Evolutionary conservation across 2,329 filamentous ascomycete genomes (phyloP), one percentile per base, ranked within the genome.

Genomic region (Sporothrix humicola): DNA sequence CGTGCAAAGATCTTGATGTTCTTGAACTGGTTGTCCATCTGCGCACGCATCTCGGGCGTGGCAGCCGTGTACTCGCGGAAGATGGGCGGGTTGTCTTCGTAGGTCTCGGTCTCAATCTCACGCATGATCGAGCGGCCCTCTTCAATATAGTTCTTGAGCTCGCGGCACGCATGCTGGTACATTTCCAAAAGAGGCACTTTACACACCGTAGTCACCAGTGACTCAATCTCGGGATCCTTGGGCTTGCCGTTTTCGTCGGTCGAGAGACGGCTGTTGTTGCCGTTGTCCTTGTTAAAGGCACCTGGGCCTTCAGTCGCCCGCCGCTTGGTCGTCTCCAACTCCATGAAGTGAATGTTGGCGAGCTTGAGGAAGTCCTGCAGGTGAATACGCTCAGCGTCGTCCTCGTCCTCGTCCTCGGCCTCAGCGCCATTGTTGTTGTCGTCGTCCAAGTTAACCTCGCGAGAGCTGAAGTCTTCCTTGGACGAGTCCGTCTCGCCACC

Each of bases 311-410:
- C 90, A 0, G 95, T 98, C 78, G 97, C 92, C 72, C 96, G 89
- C 77, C 95, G 88, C 81, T 98, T 98, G 0, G 95, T 98, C 0
- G 95, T 97, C n/a, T 92, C 97, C 69, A 99, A 86, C 80, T 99
- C 96, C 93, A 99, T 98, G 83, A 99, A 99, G 72, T 95, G 93
- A 78, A 99, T 97, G 74, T 93, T 97, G 2, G 95, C 98, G 90
- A 97, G 91, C 76, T 97, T 93, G 61, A 99, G 84, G 82, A 99
- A 99, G 71, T 97, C 93, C 77, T 97, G 94, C 2, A 99, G 86
- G 63, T 95, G 92, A 72, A 97, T 94, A 26, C 86, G 87, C 37
- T 91, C 88, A 23, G 87, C 86, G 23, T 85, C 85, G n/a, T 89
- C 87, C 6, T 86, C 82, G 9, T 59, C 72, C 9, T 72, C 12